Evolutionary conservation across 2,329 filamentous ascomycete genomes (phyloP).

Genomic region (Aureobasidium zeae): DNA sequence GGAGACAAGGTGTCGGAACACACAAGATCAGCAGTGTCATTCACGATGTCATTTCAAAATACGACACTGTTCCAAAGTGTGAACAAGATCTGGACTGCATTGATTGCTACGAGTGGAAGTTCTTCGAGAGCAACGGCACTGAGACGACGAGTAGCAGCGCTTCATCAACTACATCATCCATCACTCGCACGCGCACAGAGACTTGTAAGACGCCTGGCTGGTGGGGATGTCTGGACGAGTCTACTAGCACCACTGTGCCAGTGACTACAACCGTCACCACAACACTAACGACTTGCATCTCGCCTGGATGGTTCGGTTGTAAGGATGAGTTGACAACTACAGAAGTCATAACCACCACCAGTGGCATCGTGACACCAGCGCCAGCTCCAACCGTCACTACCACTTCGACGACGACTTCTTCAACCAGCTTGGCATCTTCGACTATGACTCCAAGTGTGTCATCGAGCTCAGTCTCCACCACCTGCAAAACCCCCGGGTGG

Average conservation of each 20-base stretch:
- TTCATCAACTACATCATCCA: conserved; percentile 48
- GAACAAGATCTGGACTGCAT: conserved; percentile 65
- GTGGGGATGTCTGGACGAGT: conserved; percentile 72
- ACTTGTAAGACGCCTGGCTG: conserved; percentile 89
- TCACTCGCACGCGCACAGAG: conserved; percentile 57
- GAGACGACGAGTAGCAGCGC: conserved; percentile 54
- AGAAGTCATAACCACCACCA: conserved; percentile 21
- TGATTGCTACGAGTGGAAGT: conserved; percentile 90
- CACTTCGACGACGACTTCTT: conserved; percentile 9
- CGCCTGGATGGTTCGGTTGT: conserved; percentile 59
- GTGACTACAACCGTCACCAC: conserved; percentile 36
- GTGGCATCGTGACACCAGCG: conserved; percentile 18
- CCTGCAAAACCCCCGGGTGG: conserved; percentile 55
- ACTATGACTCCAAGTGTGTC: conserved; percentile 11
- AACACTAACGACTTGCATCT: conserved; percentile 47
- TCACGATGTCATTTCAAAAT: conserved; percentile 72
- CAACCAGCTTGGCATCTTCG: neutral
- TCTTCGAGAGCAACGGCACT: conserved; percentile 84
- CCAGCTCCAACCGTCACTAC: conserved; percentile 20
- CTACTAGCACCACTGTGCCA: conserved; percentile 37
- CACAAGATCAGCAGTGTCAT: conserved; percentile 89
- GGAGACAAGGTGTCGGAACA: conserved; percentile 82
- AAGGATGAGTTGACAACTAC: conserved; percentile 44
- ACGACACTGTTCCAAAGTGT: conserved; percentile 72
- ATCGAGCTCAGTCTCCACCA: conserved; percentile 28